A percentile compares a stretch with the other conserved stretches of the same genome.
These are phyloP conservation scores for Metschnikowia colocasiae DNA, from an alignment of 805 yeast genomes.

Conservation along the genomic window DNA sequence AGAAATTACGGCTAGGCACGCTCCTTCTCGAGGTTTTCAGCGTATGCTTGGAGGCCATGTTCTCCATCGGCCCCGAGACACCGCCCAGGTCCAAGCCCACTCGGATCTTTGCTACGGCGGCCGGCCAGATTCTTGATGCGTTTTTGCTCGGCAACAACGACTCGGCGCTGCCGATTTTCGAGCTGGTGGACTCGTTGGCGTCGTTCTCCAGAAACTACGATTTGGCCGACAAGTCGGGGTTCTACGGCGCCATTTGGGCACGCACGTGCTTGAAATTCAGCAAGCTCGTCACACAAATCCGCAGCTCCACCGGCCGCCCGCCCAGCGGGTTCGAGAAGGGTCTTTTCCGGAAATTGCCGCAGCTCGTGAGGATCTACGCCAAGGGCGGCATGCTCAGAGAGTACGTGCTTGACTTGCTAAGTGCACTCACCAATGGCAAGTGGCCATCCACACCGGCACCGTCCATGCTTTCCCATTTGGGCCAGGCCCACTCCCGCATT, in stretches of 20 bases:
- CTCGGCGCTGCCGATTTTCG: conserved; percentile 50
- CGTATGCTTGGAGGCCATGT: conserved; percentile 49
- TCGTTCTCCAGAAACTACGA: conserved; percentile 33
- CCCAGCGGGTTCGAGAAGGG: conserved; percentile 66
- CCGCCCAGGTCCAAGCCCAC: conserved; percentile 40
- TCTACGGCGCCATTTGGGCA: conserved; percentile 49
- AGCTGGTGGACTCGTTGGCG: conserved; percentile 47
- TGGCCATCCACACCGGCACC: conserved; percentile 60
- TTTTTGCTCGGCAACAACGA: conserved; percentile 53
- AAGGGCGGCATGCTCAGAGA: conserved; percentile 46
- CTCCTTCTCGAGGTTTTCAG: conserved; percentile 52
- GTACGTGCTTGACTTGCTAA: conserved; percentile 52
- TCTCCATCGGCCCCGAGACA: conserved; percentile 46
- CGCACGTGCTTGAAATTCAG: conserved; percentile 52
- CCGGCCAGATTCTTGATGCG: conserved; percentile 47
- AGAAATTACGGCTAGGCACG: conserved; percentile 60
- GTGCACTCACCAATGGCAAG: conserved; percentile 51
- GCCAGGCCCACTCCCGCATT: conserved; percentile 56
- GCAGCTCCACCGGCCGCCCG: conserved; percentile 43
- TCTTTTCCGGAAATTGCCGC: conserved; percentile 53
- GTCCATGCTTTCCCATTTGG: conserved; percentile 77
- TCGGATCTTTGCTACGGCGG: conserved; percentile 47
- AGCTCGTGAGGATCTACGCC: conserved; percentile 56
- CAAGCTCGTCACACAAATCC: conserved; percentile 51
- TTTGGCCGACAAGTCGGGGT: conserved; percentile 42